Percentiles rank a stretch among this genome's conserved stretches.
Evolutionary conservation across 1,284 basidiomycete genomes (phyloP).

Genomic region (Leccinum fuscescens): DNA sequence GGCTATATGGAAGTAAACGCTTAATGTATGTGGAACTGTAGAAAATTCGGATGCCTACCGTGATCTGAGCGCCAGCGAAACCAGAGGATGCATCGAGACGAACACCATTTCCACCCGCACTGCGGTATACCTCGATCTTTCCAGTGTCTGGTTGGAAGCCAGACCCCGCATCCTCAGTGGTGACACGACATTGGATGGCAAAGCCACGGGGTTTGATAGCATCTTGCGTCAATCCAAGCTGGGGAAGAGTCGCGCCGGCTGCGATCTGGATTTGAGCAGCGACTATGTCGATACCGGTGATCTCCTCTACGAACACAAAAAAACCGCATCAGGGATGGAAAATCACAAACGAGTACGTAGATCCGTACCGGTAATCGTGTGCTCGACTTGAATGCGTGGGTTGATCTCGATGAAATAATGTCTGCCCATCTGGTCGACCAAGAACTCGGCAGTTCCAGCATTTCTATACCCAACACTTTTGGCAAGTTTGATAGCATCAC

Average conservation of each 20-base stretch:
- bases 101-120: conserved; percentile 98
- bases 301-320: conserved; percentile 72
- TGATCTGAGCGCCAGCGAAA: conserved; percentile 99
- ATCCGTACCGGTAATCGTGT: conserved; percentile 86
- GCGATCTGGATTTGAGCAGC: conserved; percentile 99
- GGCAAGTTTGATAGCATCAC: conserved; percentile 93
- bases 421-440: conserved; percentile 92
- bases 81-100: conserved; percentile 97
- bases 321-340: not conserved
- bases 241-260: conserved; percentile 91
- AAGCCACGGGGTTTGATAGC: conserved; percentile 95
- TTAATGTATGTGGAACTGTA: not conserved
- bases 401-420: conserved; percentile 99
- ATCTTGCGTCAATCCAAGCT: conserved; percentile 96
- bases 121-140: conserved; percentile 98
- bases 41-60: conserved; percentile 48
- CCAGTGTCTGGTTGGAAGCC: conserved; percentile 98
- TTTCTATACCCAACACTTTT: conserved; percentile 92
- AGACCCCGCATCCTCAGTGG: conserved; percentile 92
- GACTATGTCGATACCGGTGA: conserved; percentile 98
- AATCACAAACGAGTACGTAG: conserved; percentile 4
- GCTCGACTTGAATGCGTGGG: conserved; percentile 97
- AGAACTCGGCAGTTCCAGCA: conserved; percentile 95
- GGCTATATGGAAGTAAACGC: conserved; percentile 48
- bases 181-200: conserved; percentile 98